Percentiles rank a stretch among this genome's conserved stretches.
These are phyloP conservation scores for Aspergillus floridensis DNA, from an alignment of 2,329 filamentous ascomycete genomes.

Conservation along the genomic window DNA sequence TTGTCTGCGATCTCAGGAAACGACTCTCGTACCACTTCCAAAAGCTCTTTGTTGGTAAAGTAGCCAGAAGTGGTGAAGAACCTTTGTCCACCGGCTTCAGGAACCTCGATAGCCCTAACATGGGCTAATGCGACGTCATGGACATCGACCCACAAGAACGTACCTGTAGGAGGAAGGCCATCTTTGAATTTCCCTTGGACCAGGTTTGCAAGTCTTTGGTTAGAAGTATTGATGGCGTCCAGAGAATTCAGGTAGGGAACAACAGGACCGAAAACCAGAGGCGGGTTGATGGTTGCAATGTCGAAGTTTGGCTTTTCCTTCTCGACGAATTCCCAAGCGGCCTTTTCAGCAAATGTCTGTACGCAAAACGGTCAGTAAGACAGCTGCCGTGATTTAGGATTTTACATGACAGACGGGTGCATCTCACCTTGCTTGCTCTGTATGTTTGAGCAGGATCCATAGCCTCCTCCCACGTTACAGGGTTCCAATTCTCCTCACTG, in stretches of 20 bases:
- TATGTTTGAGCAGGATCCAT: slow-evolving; percentile 39
- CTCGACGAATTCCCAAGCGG: slow-evolving; percentile 64
- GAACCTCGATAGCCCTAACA: slow-evolving; percentile 46
- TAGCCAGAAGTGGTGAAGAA: slow-evolving; percentile 46
- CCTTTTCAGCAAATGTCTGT: slow-evolving; percentile 60
- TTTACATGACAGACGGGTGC: background rate
- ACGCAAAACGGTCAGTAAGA: background rate
- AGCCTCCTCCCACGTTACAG: slow-evolving; percentile 44
- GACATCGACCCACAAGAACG: slow-evolving; percentile 58
- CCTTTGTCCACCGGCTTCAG: slow-evolving; percentile 46
- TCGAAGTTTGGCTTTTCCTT: slow-evolving; percentile 58
- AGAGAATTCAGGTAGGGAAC: slow-evolving; percentile 63
- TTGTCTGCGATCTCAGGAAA: slow-evolving; percentile 43
- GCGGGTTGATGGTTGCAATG: slow-evolving; percentile 61
- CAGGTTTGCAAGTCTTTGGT: slow-evolving; percentile 63
- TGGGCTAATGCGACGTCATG: slow-evolving; percentile 50
- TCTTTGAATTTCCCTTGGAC: slow-evolving; percentile 62
- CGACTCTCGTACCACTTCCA: slow-evolving; percentile 41
- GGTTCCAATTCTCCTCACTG: slow-evolving; percentile 44
- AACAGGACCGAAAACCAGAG: slow-evolving; percentile 62
- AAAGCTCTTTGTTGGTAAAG: slow-evolving; percentile 44
- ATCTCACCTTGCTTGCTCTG: slow-evolving; percentile 52
- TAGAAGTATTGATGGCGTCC: slow-evolving; percentile 69
- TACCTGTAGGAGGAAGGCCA: slow-evolving; percentile 57
- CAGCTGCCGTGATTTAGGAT: background rate